Percentiles rank a stretch among this genome's conserved stretches.
Evolutionary conservation across 495 filamentous ascomycete species (phyloP).

Genomic region (Neurospora terricola): DNA sequence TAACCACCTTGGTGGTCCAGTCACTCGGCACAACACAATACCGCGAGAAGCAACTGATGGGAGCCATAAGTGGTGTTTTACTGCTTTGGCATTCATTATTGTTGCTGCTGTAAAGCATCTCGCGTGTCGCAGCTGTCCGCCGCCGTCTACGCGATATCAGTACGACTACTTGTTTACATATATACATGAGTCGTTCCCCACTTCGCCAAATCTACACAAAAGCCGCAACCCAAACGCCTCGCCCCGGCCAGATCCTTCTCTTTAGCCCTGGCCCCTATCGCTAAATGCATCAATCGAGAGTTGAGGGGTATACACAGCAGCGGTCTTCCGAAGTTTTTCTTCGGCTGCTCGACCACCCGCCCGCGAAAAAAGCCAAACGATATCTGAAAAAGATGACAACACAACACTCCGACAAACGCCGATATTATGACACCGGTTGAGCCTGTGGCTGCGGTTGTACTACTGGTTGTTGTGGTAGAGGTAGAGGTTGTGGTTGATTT

Average conservation of each 20-base stretch:
- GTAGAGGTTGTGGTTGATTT: neutral
- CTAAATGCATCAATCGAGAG: constrained; percentile 24
- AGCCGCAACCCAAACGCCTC: constrained; percentile 18
- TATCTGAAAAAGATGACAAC: neutral
- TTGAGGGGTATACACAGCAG: constrained; percentile 19
- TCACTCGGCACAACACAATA: neutral
- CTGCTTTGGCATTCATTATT: neutral
- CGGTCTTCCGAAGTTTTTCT: neutral
- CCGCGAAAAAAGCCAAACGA: neutral
- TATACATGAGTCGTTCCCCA: constrained; percentile 13
- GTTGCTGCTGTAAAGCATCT: neutral
- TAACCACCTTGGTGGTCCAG: neutral
- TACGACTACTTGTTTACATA: constrained; percentile 4
- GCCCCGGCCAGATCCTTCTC: constrained; percentile 11
- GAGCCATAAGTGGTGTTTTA: neutral
- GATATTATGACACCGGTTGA: constrained; percentile 4
- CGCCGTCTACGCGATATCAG: neutral
- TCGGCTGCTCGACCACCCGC: constrained; percentile 1
- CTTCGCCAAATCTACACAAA: constrained; percentile 17
- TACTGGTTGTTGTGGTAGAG: constrained; percentile 2
- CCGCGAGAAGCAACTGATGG: neutral
- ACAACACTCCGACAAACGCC: neutral
- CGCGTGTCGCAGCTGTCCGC: neutral
- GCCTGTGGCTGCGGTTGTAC: constrained; percentile 2
- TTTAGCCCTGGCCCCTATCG: constrained; percentile 14